A percentile compares a stretch with the other conserved stretches of the same genome.
Evolutionary conservation across 2,329 filamentous ascomycete genomes (phyloP).

Genomic region (Madurella fahalii): DNA sequence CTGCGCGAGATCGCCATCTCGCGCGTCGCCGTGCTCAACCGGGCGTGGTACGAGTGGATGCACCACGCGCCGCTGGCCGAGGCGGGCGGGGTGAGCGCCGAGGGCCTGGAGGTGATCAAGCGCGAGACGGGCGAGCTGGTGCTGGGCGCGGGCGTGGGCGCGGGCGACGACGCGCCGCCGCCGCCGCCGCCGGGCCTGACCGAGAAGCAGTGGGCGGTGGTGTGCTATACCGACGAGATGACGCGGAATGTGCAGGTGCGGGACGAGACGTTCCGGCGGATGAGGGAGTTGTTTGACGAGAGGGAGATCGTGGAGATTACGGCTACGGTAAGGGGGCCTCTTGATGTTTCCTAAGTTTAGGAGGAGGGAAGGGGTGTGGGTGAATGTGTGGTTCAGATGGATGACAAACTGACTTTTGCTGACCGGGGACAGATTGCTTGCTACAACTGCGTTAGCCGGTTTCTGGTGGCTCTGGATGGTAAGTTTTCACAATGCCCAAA

Average conservation of each 20-base stretch:
- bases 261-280: constrained; percentile 61
- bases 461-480: constrained; percentile 78
- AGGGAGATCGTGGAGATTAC: constrained; percentile 78
- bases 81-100: constrained; percentile 52
- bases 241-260: constrained; percentile 67
- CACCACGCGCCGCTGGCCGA: constrained; percentile 68
- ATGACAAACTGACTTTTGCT: not conserved
- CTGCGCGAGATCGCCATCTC: constrained; percentile 76
- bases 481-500: constrained; percentile 32
- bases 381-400: too few relatives aligned
- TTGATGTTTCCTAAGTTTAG: not conserved
- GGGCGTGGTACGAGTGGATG: constrained; percentile 81
- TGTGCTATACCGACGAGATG: constrained; percentile 79
- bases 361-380: too few relatives aligned
- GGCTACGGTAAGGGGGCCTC: constrained; percentile 58
- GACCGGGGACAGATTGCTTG: constrained; percentile 49
- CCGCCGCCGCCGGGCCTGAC: constrained; percentile 47
- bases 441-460: constrained; percentile 83
- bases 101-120: constrained; percentile 45
- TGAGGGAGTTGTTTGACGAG: constrained; percentile 62
- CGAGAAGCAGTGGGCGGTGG: constrained; percentile 61
- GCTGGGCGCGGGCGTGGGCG: constrained; percentile 26
- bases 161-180: constrained; percentile 28
- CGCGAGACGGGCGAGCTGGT: constrained; percentile 26
- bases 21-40: constrained; percentile 74